Percentiles rank a stretch among this genome's conserved stretches.
phyloP scores from a whole-genome alignment of 164 flowering plant genomes.

The Stephania japonica region DNA sequence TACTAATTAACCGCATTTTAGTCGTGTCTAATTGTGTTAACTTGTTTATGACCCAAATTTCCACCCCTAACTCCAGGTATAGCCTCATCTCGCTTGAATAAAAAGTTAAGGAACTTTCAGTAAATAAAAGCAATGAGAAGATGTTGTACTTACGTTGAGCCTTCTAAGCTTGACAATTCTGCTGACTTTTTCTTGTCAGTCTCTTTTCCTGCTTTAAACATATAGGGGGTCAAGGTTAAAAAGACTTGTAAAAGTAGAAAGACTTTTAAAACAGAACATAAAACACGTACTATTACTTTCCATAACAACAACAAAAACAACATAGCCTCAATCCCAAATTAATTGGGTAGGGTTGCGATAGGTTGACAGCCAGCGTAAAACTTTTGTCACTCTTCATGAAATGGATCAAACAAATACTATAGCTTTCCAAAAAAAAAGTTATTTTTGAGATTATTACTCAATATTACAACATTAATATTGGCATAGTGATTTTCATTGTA shows the following conservation, averaged over 20 bases:
- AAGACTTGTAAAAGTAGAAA: background rate
- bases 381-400: too few relatives aligned
- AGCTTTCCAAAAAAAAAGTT: background rate
- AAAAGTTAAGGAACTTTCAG: background rate
- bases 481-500: too few relatives aligned
- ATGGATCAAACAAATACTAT: too few relatives aligned
- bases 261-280: background rate
- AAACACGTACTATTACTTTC: too few relatives aligned
- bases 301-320: too few relatives aligned
- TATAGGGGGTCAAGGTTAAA: background rate
- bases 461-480: background rate
- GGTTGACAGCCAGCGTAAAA: too few relatives aligned
- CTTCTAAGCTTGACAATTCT: constrained; percentile 56
- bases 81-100: background rate
- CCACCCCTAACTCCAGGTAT: background rate
- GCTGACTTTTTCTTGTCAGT: constrained; percentile 70
- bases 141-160: constrained; percentile 66
- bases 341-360: too few relatives aligned
- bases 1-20: too few relatives aligned
- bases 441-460: background rate
- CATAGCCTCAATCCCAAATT: too few relatives aligned
- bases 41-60: too few relatives aligned
- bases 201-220: constrained; percentile 41
- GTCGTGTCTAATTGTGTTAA: too few relatives aligned
- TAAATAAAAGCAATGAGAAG: constrained; percentile 7